Percentiles rank a stretch among this genome's conserved stretches.
Evolutionary conservation across 345 rosid species (phyloP).

Genomic region (Boechera retrofracta): DNA sequence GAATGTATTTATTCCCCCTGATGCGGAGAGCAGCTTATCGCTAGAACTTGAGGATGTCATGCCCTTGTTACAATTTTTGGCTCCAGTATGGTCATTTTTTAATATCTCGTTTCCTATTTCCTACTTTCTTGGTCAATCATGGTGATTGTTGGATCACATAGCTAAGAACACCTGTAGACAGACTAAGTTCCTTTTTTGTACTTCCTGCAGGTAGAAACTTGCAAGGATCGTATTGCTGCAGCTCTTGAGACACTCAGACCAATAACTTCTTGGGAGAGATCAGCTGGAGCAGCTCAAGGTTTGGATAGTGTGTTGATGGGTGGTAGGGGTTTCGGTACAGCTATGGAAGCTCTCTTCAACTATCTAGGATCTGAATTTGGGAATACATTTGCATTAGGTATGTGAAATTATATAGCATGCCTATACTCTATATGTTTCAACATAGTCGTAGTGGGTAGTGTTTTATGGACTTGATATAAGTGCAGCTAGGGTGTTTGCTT

Average conservation of each 20-base stretch:
- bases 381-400: conserved; percentile 94
- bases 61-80: conserved; percentile 89
- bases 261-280: conserved; percentile 95
- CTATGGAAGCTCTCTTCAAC: conserved; percentile 93
- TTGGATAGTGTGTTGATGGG: conserved; percentile 91
- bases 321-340: conserved; percentile 95
- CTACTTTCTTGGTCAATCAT: conserved; percentile 1
- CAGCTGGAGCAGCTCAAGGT: conserved; percentile 75
- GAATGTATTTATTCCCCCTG: conserved; percentile 83
- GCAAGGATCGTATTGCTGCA: conserved; percentile 87
- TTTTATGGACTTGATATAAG: conserved; percentile 39
- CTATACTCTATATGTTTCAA: not conserved
- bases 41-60: conserved; percentile 91
- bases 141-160: conserved; percentile 15
- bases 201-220: conserved; percentile 75
- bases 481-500: conserved; percentile 97
- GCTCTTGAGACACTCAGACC: conserved; percentile 98
- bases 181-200: conserved; percentile 1
- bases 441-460: not conserved
- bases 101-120: conserved; percentile 1
- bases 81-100: conserved; percentile 63
- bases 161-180: conserved; percentile 6
- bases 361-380: conserved; percentile 97
- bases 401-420: conserved; percentile 41
- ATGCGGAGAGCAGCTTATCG: conserved; percentile 65